These are phyloP conservation scores for Eutrema japonicum DNA, from an alignment of 345 rosid genomes.

Conservation along the genomic window DNA sequence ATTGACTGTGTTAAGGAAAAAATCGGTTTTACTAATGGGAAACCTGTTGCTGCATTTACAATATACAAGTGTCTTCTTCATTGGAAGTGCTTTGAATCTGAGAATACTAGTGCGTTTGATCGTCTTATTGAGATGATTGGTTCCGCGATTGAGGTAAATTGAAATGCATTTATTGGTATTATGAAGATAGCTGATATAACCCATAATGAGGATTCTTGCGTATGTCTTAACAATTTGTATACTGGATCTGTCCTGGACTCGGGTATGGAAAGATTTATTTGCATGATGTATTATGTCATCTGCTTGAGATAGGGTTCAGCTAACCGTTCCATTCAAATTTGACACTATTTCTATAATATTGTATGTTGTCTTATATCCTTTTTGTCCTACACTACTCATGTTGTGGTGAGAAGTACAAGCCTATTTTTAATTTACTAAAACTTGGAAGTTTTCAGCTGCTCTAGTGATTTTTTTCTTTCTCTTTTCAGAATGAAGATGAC, in stretches of 20 bases:
- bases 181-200: constrained; percentile 12
- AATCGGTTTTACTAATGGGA: constrained; percentile 83
- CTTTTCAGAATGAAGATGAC: constrained; percentile 84
- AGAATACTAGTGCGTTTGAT: constrained; percentile 92
- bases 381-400: constrained; percentile 6
- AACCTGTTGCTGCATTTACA: constrained; percentile 94
- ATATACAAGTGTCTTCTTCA: constrained; percentile 94
- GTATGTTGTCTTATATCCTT: constrained; percentile 7
- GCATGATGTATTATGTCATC: not conserved
- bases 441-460: constrained; percentile 11
- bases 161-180: constrained; percentile 24
- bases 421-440: constrained; percentile 8
- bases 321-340: constrained; percentile 1
- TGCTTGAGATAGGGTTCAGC: constrained; percentile 26
- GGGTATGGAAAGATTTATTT: not conserved
- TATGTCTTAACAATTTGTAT: constrained; percentile 5
- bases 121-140: constrained; percentile 99
- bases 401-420: constrained; percentile 5
- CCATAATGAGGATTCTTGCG: constrained; percentile 5
- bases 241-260: not conserved
- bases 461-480: constrained; percentile 22
- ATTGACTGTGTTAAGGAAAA: constrained; percentile 71
- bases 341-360: constrained; percentile 1
- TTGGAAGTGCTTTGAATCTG: constrained; percentile 99
- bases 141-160: constrained; percentile 87